Evolutionary conservation across 2,329 filamentous ascomycete species (phyloP).

Genomic region (Fusarium subtropicale): DNA sequence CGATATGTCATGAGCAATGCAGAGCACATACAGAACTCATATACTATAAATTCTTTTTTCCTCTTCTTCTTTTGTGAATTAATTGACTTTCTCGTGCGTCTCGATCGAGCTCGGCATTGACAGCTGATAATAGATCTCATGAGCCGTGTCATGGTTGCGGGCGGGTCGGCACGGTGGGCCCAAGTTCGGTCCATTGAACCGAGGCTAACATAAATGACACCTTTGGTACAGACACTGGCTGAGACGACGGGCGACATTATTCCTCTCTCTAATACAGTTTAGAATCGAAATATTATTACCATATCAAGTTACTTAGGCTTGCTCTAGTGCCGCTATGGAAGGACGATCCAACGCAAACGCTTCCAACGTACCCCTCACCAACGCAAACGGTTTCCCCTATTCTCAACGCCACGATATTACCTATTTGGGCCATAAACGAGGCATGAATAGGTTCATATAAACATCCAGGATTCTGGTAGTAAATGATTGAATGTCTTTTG

Average conservation of each 20-base stretch:
- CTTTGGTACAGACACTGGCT: background rate
- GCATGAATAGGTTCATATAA: background rate
- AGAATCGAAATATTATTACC: background rate
- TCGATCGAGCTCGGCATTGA: conserved; percentile 25
- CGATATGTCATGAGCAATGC: background rate
- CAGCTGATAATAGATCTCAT: conserved; percentile 19
- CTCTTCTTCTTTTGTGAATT: too few relatives aligned
- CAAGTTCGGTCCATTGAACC: conserved; percentile 23
- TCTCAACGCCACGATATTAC: background rate
- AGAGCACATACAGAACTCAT: background rate
- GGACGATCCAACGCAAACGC: background rate
- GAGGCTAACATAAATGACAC: conserved; percentile 24
- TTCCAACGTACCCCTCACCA: background rate
- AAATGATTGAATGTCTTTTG: background rate
- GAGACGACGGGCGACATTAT: background rate
- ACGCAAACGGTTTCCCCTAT: background rate
- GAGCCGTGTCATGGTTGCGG: conserved; percentile 33
- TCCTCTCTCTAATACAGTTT: background rate
- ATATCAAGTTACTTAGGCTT: background rate
- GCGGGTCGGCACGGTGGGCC: conserved; percentile 28
- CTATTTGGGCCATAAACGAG: background rate
- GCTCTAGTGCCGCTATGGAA: too few relatives aligned
- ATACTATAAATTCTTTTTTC: background rate
- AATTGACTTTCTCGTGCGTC: background rate
- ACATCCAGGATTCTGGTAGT: background rate